Percentiles rank a stretch among this genome's conserved stretches.
Evolutionary conservation across 2,329 filamentous ascomycete genomes (phyloP).

Genomic region (Arthroderma sp.): DNA sequence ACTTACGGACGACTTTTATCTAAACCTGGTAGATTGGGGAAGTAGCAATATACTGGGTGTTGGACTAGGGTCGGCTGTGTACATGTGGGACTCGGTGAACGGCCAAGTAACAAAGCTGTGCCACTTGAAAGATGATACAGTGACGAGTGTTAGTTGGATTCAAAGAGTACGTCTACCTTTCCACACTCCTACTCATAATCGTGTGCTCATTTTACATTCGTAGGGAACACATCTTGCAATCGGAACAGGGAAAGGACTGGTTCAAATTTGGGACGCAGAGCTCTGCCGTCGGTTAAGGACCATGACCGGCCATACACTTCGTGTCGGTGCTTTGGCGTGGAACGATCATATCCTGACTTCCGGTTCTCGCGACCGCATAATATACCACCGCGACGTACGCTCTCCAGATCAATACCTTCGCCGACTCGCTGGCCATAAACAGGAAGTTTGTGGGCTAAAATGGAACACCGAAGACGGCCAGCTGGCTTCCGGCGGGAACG

Average conservation of each 20-base stretch:
- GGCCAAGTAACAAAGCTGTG: constrained; percentile 89
- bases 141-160: constrained; percentile 97
- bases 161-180: constrained; percentile 48
- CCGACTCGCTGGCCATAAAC: constrained; percentile 85
- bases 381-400: constrained; percentile 90
- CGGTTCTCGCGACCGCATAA: constrained; percentile 80
- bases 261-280: constrained; percentile 96
- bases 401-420: constrained; percentile 80
- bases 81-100: constrained; percentile 93
- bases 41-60: constrained; percentile 89
- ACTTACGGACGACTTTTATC: constrained; percentile 90
- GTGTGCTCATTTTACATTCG: constrained; percentile 4
- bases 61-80: constrained; percentile 81
- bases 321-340: constrained; percentile 91
- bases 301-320: constrained; percentile 90
- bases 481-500: constrained; percentile 87
- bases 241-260: constrained; percentile 82
- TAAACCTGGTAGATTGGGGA: constrained; percentile 96
- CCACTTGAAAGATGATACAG: constrained; percentile 80
- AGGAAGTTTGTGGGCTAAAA: constrained; percentile 90
- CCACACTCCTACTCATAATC: constrained; percentile 1
- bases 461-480: constrained; percentile 97
- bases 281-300: constrained; percentile 72
- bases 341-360: constrained; percentile 96
- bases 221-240: constrained; percentile 86